Evolutionary conservation across 2,329 filamentous ascomycete genomes (phyloP), one percentile per base, ranked within the genome.

Genomic region (Rugonectria rugulosa): DNA sequence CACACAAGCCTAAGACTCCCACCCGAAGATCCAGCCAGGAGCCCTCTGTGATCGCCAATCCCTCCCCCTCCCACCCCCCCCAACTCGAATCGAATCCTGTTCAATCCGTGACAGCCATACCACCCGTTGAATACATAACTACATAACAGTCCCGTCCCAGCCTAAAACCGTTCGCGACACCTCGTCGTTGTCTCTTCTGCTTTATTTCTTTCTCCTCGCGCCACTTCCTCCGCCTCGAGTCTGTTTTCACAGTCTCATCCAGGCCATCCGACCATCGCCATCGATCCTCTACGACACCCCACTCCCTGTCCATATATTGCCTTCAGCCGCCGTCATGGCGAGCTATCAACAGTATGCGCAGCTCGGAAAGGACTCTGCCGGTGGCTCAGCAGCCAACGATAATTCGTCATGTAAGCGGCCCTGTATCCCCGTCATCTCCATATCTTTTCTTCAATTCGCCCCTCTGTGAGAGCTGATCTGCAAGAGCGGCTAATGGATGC

Each of bases 311-410:
- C 43, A 24, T 23, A 43, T 27, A 31, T 41, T 41, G 41, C 46
- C 23, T 32, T 37, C 40, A 42, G 51, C 54, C 49, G 60, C 59
- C 48, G 57, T 56, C 37, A 68, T 68, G 65, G 65, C 64, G 57
- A 68, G 64, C 59, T 68, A 64, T 62, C 64, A 68, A 53, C 62
- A 67, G 42, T 64, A 68, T 44, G 64, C 65, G 32, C 64, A 67
- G 57, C 61, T 67, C 54, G 62, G 62, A 36, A 67, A 68, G 46
- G 56, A 58, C 40, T 47, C 57, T 47, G 60, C 62, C 57, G 44
- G 54, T 57, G 57, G 37, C 62, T 66, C 61, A 63, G 61, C 61
- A 57, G 61, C 60, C 43, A 44, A 49, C 41, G 54, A 53, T n/a
- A 60, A 60, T 40, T 63, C 57, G 38, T 60, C 53, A 46, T 62